phyloP scores from a whole-genome alignment of 139 green algal genomes.

The Prasinococcaceae sp. region DNA sequence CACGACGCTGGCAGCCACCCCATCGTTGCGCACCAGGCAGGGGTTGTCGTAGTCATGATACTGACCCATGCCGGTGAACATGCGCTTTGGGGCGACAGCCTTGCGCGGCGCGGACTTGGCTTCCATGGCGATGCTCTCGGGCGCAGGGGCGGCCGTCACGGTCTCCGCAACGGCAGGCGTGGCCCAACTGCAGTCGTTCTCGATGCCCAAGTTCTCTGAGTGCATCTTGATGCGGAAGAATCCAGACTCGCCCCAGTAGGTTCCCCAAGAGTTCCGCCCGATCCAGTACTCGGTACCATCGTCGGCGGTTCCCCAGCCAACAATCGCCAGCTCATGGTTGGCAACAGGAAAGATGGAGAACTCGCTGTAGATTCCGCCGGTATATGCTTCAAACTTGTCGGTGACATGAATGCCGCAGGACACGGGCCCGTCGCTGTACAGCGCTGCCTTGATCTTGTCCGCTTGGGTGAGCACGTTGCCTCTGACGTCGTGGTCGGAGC shows the following conservation, averaged over 20 bases:
- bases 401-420: constrained; percentile 34
- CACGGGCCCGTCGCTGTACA: constrained; percentile 29
- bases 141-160: too few species aligned
- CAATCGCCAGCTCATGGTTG: constrained; percentile 34
- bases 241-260: constrained; percentile 49
- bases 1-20: constrained; percentile 3
- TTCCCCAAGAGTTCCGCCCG: constrained; percentile 49
- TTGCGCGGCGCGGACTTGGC: too few species aligned
- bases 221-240: constrained; percentile 60
- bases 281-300: constrained; percentile 46
- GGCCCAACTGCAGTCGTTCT: constrained; percentile 51
- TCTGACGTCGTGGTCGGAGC: background rate
- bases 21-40: constrained; percentile 1
- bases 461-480: background rate
- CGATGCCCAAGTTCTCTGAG: constrained; percentile 62
- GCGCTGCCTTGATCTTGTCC: constrained; percentile 32
- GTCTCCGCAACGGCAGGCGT: too few species aligned
- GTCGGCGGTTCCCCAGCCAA: constrained; percentile 33
- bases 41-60: constrained; percentile 13
- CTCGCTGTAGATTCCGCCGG: constrained; percentile 29
- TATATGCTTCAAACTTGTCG: constrained; percentile 34
- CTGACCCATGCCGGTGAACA: too few species aligned
- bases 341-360: background rate
- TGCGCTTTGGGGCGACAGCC: too few species aligned
- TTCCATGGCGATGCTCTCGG: too few species aligned